phyloP scores from a whole-genome alignment of 176 grass and related monocot species.

The Hordeum marinum region DNA sequence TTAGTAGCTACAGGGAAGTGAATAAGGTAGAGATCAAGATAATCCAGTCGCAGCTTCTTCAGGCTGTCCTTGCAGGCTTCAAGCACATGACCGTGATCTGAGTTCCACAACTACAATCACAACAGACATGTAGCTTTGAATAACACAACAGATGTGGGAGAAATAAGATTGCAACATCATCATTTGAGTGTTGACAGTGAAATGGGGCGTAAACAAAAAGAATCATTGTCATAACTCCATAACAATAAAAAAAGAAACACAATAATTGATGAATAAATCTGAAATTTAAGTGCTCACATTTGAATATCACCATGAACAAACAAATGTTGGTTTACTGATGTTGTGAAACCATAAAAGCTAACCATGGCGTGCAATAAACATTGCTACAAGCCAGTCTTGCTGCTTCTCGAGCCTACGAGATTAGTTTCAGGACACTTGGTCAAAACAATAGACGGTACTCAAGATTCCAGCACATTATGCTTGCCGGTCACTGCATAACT shows the following conservation, averaged over 20 bases:
- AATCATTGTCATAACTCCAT: neutral
- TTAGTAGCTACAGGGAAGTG: conserved; percentile 82
- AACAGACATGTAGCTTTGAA: neutral
- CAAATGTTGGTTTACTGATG: too few species aligned
- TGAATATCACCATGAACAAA: neutral
- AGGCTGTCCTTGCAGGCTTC: conserved; percentile 87
- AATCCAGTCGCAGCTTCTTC: conserved; percentile 80
- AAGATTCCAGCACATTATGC: neutral
- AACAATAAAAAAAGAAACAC: neutral
- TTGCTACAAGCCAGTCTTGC: neutral
- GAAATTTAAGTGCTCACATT: neutral
- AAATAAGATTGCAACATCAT: neutral
- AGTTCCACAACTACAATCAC: conserved; percentile 68
- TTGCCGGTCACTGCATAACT: neutral
- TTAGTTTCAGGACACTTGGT: neutral
- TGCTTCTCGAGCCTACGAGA: neutral
- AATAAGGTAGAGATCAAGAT: conserved; percentile 80
- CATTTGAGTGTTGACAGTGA: neutral
- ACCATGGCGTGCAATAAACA: neutral
- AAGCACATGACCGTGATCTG: conserved; percentile 78
- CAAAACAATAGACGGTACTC: neutral
- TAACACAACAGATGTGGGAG: neutral
- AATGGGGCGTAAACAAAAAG: neutral
- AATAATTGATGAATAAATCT: neutral
- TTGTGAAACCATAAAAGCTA: neutral